Conservation (phyloP, 202 grass and related monocot species). For the Musa balbisiana region DNA sequence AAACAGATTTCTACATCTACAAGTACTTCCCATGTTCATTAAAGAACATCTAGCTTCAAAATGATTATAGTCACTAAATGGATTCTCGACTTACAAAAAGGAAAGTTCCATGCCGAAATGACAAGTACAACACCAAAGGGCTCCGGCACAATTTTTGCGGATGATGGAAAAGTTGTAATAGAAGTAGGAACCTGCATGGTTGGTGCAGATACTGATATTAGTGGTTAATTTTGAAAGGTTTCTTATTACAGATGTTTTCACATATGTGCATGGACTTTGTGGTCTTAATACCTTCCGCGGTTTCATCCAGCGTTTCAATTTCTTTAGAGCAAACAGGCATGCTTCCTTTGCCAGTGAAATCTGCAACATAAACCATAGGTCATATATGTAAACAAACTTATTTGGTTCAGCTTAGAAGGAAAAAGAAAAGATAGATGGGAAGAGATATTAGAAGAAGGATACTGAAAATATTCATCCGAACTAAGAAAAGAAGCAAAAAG, state of each 20-base stretch:
- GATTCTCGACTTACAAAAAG: constrained; percentile 52
- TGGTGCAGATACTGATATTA: constrained; percentile 3
- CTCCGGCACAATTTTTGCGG: constrained; percentile 64
- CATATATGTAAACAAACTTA: not conserved
- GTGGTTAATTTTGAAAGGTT: not conserved
- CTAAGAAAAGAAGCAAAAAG: not conserved
- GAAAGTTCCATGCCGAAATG: constrained; percentile 95
- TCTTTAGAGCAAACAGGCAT: constrained; percentile 52
- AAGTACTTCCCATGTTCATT: too few species aligned
- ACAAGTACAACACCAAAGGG: constrained; percentile 77
- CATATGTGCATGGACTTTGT: not conserved
- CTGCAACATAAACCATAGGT: constrained; percentile 30
- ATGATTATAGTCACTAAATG: not conserved
- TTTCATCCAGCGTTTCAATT: constrained; percentile 82
- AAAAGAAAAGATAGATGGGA: not conserved
- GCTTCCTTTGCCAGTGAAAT: constrained; percentile 55
- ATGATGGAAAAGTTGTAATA: constrained; percentile 70
- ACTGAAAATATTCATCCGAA: not conserved
- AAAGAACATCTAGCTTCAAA: not conserved
- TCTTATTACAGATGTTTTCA: not conserved
- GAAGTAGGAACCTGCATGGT: constrained; percentile 50
- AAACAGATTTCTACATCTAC: too few species aligned
- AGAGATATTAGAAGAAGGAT: not conserved
- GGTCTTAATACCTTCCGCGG: constrained; percentile 54
- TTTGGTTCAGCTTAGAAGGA: not conserved